A percentile compares a stretch with the other conserved stretches of the same genome.
Evolutionary conservation across 352 stramenopile species (phyloP).

Genomic region (Phytophthora kernoviae): DNA sequence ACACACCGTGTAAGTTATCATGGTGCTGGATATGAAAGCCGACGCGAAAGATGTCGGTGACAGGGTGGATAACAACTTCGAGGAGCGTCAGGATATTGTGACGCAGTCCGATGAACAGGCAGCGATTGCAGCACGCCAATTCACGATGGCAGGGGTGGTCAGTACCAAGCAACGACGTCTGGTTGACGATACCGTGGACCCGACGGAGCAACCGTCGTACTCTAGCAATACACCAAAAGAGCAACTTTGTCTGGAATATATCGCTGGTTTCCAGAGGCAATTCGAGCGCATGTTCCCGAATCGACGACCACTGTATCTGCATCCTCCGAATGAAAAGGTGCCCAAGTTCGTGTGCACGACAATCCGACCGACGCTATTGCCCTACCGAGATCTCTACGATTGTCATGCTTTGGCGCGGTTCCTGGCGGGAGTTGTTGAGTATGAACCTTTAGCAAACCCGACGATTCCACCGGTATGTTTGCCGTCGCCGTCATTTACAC

Average conservation of each 20-base stretch:
- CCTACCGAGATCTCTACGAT: constrained; percentile 93
- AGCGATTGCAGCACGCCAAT: constrained; percentile 62
- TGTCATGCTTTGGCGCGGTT: constrained; percentile 85
- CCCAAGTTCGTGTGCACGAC: constrained; percentile 96
- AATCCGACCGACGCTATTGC: constrained; percentile 92
- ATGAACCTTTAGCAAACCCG: constrained; percentile 92
- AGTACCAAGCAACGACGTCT: constrained; percentile 84
- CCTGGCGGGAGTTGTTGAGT: constrained; percentile 91
- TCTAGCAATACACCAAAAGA: constrained; percentile 87
- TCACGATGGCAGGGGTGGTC: constrained; percentile 76
- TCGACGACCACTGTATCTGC: constrained; percentile 83
- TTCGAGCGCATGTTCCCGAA: constrained; percentile 90
- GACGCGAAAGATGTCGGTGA: constrained; percentile 49
- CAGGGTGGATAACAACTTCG: constrained; percentile 33
- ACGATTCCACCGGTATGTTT: constrained; percentile 73
- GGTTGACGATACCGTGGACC: constrained; percentile 56
- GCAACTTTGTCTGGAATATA: constrained; percentile 94
- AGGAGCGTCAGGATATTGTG: constrained; percentile 57
- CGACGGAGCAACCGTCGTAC: constrained; percentile 39
- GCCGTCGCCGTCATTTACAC: constrained; percentile 83
- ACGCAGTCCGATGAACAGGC: constrained; percentile 60
- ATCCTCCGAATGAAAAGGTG: constrained; percentile 91
- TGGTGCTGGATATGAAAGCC: constrained; percentile 54
- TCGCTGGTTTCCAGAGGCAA: constrained; percentile 89
- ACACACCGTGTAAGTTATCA: neutral